These are phyloP conservation scores for Xylaria sp. DNA, from an alignment of 2,329 filamentous ascomycete genomes.

Conservation along the genomic window DNA sequence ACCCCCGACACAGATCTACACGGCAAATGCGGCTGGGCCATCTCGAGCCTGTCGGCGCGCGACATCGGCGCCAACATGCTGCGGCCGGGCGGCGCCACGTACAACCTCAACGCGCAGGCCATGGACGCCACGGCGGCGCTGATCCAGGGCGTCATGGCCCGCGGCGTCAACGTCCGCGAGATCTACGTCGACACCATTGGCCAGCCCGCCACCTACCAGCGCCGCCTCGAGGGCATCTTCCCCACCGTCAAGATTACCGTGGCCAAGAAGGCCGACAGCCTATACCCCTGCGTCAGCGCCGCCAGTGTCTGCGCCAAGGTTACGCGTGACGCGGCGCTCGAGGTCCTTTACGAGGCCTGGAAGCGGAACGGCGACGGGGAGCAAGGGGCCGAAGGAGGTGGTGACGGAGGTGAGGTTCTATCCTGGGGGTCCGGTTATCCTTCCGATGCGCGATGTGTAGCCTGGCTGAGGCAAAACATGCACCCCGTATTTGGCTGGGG, in stretches of 20 bases:
- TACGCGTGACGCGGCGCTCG: constrained; percentile 88
- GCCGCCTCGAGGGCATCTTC: constrained; percentile 84
- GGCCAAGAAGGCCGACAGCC: constrained; percentile 89
- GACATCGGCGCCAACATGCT: constrained; percentile 87
- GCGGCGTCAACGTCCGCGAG: constrained; percentile 84
- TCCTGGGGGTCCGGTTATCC: constrained; percentile 95
- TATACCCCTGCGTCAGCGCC: constrained; percentile 93
- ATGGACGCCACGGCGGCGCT: constrained; percentile 90
- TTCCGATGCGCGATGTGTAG: constrained; percentile 81
- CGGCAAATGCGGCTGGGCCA: constrained; percentile 79
- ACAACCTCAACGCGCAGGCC: constrained; percentile 96
- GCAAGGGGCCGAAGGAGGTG: constrained; percentile 42
- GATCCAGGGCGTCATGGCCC: constrained; percentile 79
- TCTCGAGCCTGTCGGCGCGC: constrained; percentile 81
- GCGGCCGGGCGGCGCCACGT: constrained; percentile 64
- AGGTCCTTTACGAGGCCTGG: constrained; percentile 75
- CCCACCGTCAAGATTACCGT: constrained; percentile 80
- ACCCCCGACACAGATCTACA: constrained; percentile 64
- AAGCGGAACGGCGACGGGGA: constrained; percentile 43
- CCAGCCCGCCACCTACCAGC: constrained; percentile 83
- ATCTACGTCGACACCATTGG: constrained; percentile 98
- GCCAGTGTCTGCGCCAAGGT: constrained; percentile 97
- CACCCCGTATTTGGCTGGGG: constrained; percentile 97
- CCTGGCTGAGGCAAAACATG: constrained; percentile 88
- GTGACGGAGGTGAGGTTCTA: constrained; percentile 56